Evolutionary conservation across 225 moss, liverwort and hornwort species (phyloP), one percentile per base, ranked within the genome.

Genomic region (Polytrichum commune): DNA sequence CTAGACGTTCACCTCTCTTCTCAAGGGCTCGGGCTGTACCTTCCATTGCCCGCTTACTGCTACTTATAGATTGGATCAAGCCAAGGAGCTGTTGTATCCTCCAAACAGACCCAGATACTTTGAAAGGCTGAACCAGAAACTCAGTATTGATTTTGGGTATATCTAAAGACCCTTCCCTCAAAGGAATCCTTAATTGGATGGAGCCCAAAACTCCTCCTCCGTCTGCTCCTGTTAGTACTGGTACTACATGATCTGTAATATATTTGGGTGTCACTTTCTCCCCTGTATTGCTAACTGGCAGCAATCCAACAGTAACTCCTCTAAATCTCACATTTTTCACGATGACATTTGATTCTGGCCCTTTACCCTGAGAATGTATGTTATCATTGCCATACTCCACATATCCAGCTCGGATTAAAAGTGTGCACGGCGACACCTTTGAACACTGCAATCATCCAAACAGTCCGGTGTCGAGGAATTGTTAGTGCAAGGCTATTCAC

Each of bases 121-220:
- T 90, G 30, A 98, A 70, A 61, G 81, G 82, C 32, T 90, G 85
- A 53, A 98, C 72, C 28, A 81, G 66, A 76, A 93, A 76, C 75
- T 94, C 97, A 8, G 92, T 95, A 73, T 91, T 92, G 25, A 98
- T 90, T 84, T 93, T 98, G 8, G 94, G 92, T 67, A 98, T 90
- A 73, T 98, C 90, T 71, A 91, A 69, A 26, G 83, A 84, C 60
- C 97, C 94, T 69, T 91, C 94, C 79, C 88, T 89, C 78, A 95
- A 85, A 18, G 94, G 97, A 75, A 98, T 94, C 77, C 90, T 92
- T 25, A 98, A 82, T 74, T 95, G 94, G 61, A 95, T 85, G 28
- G 90, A 88, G 75, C 92, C 94, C 68, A 70, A 26, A 73, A 98
- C 83, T 1, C 88, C 88, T 75, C 90, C 94, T 62, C 86, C 91